Base-by-base conservation (phyloP, 2,329 filamentous ascomycete genomes). In the Aspergillus versicolor region DNA sequence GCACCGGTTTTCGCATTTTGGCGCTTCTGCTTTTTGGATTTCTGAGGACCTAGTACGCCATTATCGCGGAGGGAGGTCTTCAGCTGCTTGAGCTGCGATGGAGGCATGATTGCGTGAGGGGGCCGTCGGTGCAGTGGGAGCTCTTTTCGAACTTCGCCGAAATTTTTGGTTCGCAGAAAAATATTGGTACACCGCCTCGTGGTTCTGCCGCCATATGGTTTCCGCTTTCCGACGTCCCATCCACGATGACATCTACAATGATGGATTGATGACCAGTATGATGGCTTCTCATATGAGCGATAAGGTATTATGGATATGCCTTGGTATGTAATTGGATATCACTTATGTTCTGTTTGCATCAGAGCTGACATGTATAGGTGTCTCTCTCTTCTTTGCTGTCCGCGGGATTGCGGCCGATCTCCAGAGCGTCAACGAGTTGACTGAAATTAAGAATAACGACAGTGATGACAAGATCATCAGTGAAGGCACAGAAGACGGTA, bases 61-160 rank as follows among this genome's bases (percentile, higher is more conserved):
- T 93, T 90, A 57, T 97, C 92, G 61, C 87, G 85, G 46, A 99
- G 83, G 9, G 92, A 96, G 65, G 90, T 84, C 78, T 97, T 99
- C 44, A 99, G 84, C 75, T 92, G 89, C 78, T 97, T 99, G 57
- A 99, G 83, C 80, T 99, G 95, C 12, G 95, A 99, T 61, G 92
- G 91, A 65, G 93, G 88, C 94, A 99, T 99, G 54, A 67, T 78
- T 65, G 70, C 43, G 53, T 50, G 50, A 49, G 56, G 44, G 43
- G 52, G 34, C 43, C 54, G 63, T 60, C 34, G 56, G 50, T 34
- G 54, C 48, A 50, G 50, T 57, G 54, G 32, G n/a, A 57, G 41
- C 46, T 49, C 45, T 43, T 42, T 38, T 38, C 60, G 55, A 58
- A 59, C 61, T 65, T 54, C 53, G 57, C 60, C 54, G 63, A 65